Base-by-base conservation (phyloP, 768 basidiomycete species). In the Sarcodon aspratus region DNA sequence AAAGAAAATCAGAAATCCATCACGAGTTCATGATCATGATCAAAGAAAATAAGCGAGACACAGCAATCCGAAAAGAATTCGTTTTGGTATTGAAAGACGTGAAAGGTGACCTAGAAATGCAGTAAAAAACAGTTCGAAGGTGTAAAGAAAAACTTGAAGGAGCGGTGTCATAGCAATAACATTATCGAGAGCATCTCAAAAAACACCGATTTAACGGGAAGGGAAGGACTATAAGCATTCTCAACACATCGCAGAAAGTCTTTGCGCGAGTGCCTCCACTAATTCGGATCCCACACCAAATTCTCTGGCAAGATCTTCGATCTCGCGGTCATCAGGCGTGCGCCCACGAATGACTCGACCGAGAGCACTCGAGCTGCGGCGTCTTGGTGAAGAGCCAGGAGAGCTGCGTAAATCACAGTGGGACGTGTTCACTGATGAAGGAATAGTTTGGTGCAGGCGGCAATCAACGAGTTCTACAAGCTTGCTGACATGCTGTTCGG, bases 221-320 rank as follows among this genome's bases (percentile, higher is more conserved):
- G 9, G 13, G 40, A 11, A 15, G 40, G 40, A 17, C 11, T 15
- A 42, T 11, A 13, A 15, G 40, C 2, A 15, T 42, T 9, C 15
- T 57, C 40, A 57, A 21, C 51, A 37, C 27, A 57, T 44, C 38
- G 42, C 48, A n/a, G 64, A 64, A 53, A 85, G 67, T 45, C 82
- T 72, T 52, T 82, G 78, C 36, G 75, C 79, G 42, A 85, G 71
- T 3, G 80, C 80, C 57, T 84, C 75, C 42, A 86, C 76, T 27
- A 85, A 59, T 38, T 79, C 71, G 33, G 83, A 68, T 48, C 84
- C 79, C 17, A 86, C 71, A n/a, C 84, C 84, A 52, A 85, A 85
- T 61, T 86, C 85, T 54, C 71, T 71, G 18, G 85, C 84, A n/a
- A 87, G 71, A 18, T 74, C 72, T 43, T 71, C 71, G 21, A 42